Base-by-base conservation (phyloP, 2,329 filamentous ascomycete species). In the Alternaria alternata region DNA sequence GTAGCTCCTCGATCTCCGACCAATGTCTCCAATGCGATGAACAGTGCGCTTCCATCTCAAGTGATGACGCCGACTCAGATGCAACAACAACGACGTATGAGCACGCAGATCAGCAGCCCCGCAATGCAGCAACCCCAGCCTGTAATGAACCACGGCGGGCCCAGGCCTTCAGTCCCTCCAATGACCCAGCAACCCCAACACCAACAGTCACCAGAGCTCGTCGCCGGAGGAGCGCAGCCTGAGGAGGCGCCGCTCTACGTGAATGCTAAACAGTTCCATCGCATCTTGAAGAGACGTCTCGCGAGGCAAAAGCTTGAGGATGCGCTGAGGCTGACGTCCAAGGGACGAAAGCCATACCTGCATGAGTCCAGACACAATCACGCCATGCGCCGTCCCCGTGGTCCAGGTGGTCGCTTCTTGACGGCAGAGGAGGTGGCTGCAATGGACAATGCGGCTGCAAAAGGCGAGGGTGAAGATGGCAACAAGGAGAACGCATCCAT, bases 341-440 rank as follows among this genome's bases (percentile, higher is more conserved):
- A 99, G 81, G 94, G 94, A 26, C 89, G 95, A 36, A 98, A 97
- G 81, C 95, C 95, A 4, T 99, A 99, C 74, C 85, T 99, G 32
- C 95, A 99, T 81, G 95, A 99, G 77, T 98, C 94, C 26, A 87
- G 95, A 74, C 95, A 99, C 79, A 98, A 98, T 75, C 95, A 99
- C 79, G 95, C 95, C 9, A 99, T 99, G 95, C 89, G 95, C 59
- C 86, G 95, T 71, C 95, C 95, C 28, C 88, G 95, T 76, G 95
- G 95, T 16, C 95, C 95, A 0, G 95, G 95, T 54, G 95, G 95
- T 22, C 90, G 95, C 24, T 99, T 99, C 84, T 82, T 99, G 78
- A 99, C 95, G 0, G 94, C 95, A 1, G 95, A 98, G 58, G 95
- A 99, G 78, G 94, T 97, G 4, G 93, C 93, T 6, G 90, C 91